Conservation (phyloP, 1,139 yeast species). For the Meyerozyma athensensis region DNA sequence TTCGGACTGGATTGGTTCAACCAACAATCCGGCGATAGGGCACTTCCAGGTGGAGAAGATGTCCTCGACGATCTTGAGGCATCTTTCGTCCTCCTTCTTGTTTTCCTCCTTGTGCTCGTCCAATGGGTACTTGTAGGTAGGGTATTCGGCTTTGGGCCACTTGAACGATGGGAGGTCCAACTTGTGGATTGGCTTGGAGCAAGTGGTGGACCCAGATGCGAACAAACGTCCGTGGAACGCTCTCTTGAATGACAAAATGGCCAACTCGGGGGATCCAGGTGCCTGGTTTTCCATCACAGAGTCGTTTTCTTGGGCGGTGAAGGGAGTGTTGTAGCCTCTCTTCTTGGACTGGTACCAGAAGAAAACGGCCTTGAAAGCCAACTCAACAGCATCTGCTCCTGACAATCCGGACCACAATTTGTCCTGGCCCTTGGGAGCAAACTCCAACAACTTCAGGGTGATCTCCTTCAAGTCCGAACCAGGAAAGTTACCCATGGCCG, state of each 20-base stretch:
- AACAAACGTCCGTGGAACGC: conserved; percentile 83
- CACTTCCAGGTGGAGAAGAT: conserved; percentile 51
- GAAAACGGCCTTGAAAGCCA: conserved; percentile 81
- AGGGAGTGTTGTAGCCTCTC: conserved; percentile 48
- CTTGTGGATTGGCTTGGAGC: conserved; percentile 81
- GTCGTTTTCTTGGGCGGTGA: conserved; percentile 54
- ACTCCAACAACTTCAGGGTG: conserved; percentile 50
- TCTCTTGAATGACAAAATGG: conserved; percentile 65
- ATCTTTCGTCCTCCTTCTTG: conserved; percentile 61
- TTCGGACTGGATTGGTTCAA: conserved; percentile 82
- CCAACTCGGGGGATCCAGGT: conserved; percentile 74
- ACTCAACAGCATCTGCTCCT: conserved; percentile 82
- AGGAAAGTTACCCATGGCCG: conserved; percentile 76
- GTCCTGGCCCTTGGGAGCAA: conserved; percentile 68
- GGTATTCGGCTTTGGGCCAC: conserved; percentile 87
- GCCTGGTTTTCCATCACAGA: conserved; percentile 63
- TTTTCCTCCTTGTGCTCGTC: conserved; percentile 52
- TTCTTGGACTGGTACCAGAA: conserved; percentile 64
- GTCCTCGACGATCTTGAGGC: conserved; percentile 55
- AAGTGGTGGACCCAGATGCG: conserved; percentile 73
- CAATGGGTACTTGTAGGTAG: conserved; percentile 68
- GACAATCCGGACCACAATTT: conserved; percentile 71
- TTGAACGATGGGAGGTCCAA: conserved; percentile 79
- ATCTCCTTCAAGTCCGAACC: conserved; percentile 57
- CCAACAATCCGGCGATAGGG: conserved; percentile 72